A percentile compares a stretch with the other conserved stretches of the same genome.
Evolutionary conservation across 2,329 filamentous ascomycete species (phyloP).

Genomic region (Penicillium paneum): DNA sequence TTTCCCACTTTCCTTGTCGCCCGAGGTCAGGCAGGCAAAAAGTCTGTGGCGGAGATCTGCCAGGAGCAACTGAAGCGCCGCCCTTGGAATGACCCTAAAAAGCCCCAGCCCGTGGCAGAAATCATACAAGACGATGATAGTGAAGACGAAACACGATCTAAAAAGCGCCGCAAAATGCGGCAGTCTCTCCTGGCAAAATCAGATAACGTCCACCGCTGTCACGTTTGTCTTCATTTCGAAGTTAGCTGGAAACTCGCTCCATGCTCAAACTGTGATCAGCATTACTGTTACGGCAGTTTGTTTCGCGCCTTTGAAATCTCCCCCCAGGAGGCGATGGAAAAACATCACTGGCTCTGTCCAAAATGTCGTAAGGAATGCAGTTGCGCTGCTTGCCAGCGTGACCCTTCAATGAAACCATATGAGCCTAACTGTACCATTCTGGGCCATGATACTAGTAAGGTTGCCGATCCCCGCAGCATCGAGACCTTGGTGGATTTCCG

Average conservation of each 20-base stretch:
- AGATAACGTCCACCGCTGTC: conserved; percentile 60
- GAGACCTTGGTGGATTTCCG: conserved; percentile 89
- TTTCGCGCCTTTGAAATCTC: conserved; percentile 89
- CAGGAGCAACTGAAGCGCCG: conserved; percentile 78
- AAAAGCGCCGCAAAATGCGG: conserved; percentile 61
- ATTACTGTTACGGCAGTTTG: conserved; percentile 90
- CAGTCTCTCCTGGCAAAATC: conserved; percentile 50
- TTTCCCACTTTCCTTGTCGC: conserved; percentile 64
- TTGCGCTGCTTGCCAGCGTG: conserved; percentile 72
- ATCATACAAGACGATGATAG: conserved; percentile 35
- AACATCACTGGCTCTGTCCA: conserved; percentile 82
- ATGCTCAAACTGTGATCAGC: conserved; percentile 71
- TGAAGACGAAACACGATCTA: conserved; percentile 56
- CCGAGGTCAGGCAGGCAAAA: conserved; percentile 64
- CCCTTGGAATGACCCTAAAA: conserved; percentile 74
- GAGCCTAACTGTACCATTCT: conserved; percentile 82
- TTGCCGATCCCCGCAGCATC: conserved; percentile 87
- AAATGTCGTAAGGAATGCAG: conserved; percentile 84
- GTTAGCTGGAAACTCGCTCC: conserved; percentile 79
- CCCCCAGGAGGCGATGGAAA: conserved; percentile 77
- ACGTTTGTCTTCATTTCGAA: conserved; percentile 78
- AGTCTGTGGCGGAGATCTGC: conserved; percentile 86
- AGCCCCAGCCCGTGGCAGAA: conserved; percentile 50
- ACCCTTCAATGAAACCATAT: conserved; percentile 69
- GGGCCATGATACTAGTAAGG: conserved; percentile 83